Evolutionary conservation across 805 yeast species (phyloP).

Genomic region (Hanseniaspora thailandica): DNA sequence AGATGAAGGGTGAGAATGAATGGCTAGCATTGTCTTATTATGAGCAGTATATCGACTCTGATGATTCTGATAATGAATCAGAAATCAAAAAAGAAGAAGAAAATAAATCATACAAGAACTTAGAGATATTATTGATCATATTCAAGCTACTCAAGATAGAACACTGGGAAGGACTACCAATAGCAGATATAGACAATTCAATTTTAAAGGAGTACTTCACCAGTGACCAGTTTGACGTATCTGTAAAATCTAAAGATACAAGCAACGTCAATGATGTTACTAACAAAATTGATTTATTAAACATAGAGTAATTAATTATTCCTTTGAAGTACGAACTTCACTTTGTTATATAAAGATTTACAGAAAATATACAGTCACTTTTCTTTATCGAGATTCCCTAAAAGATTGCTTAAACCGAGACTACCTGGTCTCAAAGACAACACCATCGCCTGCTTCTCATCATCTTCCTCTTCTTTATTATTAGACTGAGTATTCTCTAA

Average conservation of each 20-base stretch:
- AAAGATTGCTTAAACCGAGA: conserved; percentile 2
- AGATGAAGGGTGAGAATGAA: neutral
- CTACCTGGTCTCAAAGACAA: conserved; percentile 11
- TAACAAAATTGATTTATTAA: neutral
- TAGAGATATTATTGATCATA: neutral
- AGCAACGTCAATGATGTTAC: neutral
- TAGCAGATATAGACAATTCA: neutral
- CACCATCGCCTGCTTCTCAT: conserved; percentile 3
- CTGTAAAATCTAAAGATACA: neutral
- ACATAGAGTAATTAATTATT: conserved; percentile 2
- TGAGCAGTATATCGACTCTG: neutral
- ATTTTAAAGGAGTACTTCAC: neutral
- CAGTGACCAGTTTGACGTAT: neutral
- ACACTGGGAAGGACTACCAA: neutral
- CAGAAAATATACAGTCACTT: too few relatives aligned
- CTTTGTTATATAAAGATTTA: too few relatives aligned
- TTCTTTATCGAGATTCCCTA: neutral
- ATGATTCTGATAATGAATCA: neutral
- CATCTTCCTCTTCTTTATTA: neutral
- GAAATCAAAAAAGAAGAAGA: conserved; percentile 4
- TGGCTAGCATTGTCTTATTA: conserved; percentile 4
- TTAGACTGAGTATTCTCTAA: too few relatives aligned
- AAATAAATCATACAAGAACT: neutral
- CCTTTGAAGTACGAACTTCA: too few relatives aligned
- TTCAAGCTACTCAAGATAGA: conserved; percentile 7